Percentiles rank a stretch among this genome's conserved stretches.
These are phyloP conservation scores for Suillus bovinus DNA, from an alignment of 768 basidiomycete genomes.

Conservation along the genomic window DNA sequence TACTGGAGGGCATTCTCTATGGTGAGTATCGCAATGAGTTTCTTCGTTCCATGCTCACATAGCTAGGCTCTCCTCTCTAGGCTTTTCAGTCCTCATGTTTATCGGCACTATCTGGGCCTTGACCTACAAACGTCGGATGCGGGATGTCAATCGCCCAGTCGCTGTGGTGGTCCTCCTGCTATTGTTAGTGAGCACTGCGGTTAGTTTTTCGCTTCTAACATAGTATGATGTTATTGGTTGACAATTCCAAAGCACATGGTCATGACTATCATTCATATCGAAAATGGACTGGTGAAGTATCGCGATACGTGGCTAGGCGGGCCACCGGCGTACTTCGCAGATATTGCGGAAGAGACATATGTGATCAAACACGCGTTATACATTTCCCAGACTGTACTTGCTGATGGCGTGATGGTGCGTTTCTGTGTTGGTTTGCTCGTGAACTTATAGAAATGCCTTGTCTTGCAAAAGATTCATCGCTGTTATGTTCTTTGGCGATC, in stretches of 20 bases:
- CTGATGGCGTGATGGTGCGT: not conserved
- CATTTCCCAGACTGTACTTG: not conserved
- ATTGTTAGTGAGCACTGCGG: conserved; percentile 24
- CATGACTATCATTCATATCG: not conserved
- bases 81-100: not conserved
- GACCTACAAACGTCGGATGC: not conserved
- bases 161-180: conserved; percentile 18
- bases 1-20: not conserved
- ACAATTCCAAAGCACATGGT: not conserved
- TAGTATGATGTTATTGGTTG: not conserved
- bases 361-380: not conserved
- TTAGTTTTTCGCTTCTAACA: not conserved
- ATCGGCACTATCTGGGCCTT: not conserved
- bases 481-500: conserved; percentile 1
- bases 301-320: not conserved
- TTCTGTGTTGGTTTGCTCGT: not conserved
- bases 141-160: conserved; percentile 16
- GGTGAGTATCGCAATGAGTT: not conserved
- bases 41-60: not conserved
- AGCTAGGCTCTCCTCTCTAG: not conserved
- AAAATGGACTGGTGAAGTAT: not conserved
- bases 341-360: not conserved
- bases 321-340: not conserved
- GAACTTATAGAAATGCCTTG: not conserved
- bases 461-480: not conserved